Conservation (phyloP, 768 basidiomycete species). For the Strobilomyces echinocephalus region DNA sequence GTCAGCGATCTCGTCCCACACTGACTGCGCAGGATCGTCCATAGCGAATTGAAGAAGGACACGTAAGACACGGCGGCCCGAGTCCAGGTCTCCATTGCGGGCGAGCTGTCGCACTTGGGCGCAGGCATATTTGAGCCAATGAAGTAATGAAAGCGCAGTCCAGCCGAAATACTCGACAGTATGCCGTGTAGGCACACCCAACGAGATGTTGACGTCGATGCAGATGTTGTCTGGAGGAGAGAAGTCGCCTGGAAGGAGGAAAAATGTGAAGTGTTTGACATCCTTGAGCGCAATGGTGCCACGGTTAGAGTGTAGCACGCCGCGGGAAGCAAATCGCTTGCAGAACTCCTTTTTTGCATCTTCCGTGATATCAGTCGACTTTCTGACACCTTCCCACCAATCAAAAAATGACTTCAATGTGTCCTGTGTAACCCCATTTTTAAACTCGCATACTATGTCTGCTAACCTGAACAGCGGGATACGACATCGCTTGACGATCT, state of each 20-base stretch:
- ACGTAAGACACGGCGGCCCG: conserved; percentile 53
- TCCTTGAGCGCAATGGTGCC: conserved; percentile 43
- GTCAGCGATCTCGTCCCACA: conserved; percentile 54
- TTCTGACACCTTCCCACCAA: conserved; percentile 10
- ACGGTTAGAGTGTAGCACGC: not conserved
- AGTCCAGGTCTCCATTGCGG: conserved; percentile 22
- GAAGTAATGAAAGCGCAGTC: conserved; percentile 62
- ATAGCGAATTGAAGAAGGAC: conserved; percentile 76
- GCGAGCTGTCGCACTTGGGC: conserved; percentile 26
- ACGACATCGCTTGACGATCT: conserved; percentile 5
- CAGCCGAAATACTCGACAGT: conserved; percentile 57
- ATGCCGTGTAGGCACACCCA: conserved; percentile 42
- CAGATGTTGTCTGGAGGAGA: conserved; percentile 74
- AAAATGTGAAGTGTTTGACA: conserved; percentile 47
- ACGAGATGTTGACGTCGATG: conserved; percentile 59
- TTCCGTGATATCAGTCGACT: not conserved
- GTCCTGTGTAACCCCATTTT: conserved; percentile 4
- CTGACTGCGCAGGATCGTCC: conserved; percentile 40
- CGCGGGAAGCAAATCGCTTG: conserved; percentile 45
- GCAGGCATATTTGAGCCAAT: conserved; percentile 68
- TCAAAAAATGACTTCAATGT: conserved; percentile 7
- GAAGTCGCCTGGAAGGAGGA: conserved; percentile 66
- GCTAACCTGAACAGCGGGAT: conserved; percentile 1
- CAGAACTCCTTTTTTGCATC: conserved; percentile 3
- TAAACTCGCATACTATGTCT: conserved; percentile 13